Conservation (phyloP, 352 stramenopile genomes). For the Phytophthora citrophthora region DNA sequence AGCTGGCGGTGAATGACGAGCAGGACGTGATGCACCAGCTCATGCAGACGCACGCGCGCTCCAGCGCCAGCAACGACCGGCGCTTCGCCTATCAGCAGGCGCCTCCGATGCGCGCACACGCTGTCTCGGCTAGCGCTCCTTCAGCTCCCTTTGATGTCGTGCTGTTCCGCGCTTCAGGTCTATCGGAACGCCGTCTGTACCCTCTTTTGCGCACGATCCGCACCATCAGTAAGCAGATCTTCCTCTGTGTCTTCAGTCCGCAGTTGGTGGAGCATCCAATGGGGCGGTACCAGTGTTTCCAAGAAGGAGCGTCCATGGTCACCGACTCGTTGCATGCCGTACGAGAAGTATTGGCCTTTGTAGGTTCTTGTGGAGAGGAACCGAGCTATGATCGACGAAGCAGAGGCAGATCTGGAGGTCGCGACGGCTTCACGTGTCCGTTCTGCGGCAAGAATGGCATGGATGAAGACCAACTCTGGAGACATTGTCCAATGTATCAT, state of each 20-base stretch:
- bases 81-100: constrained; percentile 26
- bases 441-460: constrained; percentile 80
- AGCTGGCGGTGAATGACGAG: constrained; percentile 71
- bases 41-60: constrained; percentile 54
- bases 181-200: constrained; percentile 57
- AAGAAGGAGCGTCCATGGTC: constrained; percentile 84
- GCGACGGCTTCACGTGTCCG: constrained; percentile 62
- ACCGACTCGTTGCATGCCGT: constrained; percentile 73
- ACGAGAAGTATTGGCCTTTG: constrained; percentile 69
- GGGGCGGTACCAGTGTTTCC: constrained; percentile 79
- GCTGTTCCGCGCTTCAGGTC: constrained; percentile 64
- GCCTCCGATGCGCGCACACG: constrained; percentile 14
- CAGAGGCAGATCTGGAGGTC: constrained; percentile 28
- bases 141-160: constrained; percentile 67
- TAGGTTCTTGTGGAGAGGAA: constrained; percentile 48
- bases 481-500: constrained; percentile 83
- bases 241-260: constrained; percentile 85
- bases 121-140: background rate
- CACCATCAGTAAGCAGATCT: constrained; percentile 83
- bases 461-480: constrained; percentile 84
- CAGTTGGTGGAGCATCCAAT: constrained; percentile 75
- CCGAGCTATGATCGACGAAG: constrained; percentile 10
- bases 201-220: constrained; percentile 65
- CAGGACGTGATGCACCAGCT: constrained; percentile 61
- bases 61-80: constrained; percentile 20